Evolutionary conservation across 2,329 filamentous ascomycete genomes (phyloP).

Genomic region (Periglandula ipomoeae): DNA sequence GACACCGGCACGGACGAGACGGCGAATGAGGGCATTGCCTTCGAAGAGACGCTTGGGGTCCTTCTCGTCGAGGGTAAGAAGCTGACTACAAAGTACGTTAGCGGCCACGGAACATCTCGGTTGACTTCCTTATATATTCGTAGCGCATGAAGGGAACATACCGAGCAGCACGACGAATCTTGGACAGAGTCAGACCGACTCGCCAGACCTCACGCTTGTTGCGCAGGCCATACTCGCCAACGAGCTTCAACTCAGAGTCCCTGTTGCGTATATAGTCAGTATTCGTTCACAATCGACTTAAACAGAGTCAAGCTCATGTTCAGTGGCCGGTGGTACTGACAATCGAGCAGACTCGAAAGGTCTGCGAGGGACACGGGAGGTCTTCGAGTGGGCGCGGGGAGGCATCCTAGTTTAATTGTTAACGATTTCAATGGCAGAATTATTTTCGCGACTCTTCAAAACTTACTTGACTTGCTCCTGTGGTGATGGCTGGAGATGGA

Average conservation of each 20-base stretch:
- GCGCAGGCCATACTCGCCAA: slow-evolving; percentile 98
- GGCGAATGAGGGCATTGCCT: slow-evolving; percentile 99
- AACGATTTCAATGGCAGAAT: slow-evolving; percentile 7
- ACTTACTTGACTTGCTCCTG: slow-evolving; percentile 33
- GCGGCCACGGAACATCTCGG: slow-evolving; percentile 8
- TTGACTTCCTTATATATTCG: too few species aligned
- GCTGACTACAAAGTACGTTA: slow-evolving; percentile 60
- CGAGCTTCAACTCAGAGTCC: slow-evolving; percentile 99
- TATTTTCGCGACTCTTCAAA: background rate
- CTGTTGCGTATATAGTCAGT: slow-evolving; percentile 62
- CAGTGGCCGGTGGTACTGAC: slow-evolving; percentile 97
- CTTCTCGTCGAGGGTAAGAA: slow-evolving; percentile 99
- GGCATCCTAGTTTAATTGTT: slow-evolving; percentile 27
- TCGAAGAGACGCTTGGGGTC: slow-evolving; percentile 99
- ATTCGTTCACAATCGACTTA: slow-evolving; percentile 75
- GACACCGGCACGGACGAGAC: slow-evolving; percentile 98
- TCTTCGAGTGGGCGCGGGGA: slow-evolving; percentile 82
- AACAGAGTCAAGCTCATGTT: slow-evolving; percentile 95
- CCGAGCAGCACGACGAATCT: slow-evolving; percentile 99
- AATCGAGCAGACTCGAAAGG: slow-evolving; percentile 99
- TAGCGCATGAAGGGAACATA: slow-evolving; percentile 37
- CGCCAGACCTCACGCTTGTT: slow-evolving; percentile 99
- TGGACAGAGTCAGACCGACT: slow-evolving; percentile 98
- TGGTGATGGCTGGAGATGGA: slow-evolving; percentile 25
- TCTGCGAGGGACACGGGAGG: slow-evolving; percentile 96